Evolutionary conservation across 2,329 filamentous ascomycete species (phyloP).

Genomic region (Talaromyces funiculosus): DNA sequence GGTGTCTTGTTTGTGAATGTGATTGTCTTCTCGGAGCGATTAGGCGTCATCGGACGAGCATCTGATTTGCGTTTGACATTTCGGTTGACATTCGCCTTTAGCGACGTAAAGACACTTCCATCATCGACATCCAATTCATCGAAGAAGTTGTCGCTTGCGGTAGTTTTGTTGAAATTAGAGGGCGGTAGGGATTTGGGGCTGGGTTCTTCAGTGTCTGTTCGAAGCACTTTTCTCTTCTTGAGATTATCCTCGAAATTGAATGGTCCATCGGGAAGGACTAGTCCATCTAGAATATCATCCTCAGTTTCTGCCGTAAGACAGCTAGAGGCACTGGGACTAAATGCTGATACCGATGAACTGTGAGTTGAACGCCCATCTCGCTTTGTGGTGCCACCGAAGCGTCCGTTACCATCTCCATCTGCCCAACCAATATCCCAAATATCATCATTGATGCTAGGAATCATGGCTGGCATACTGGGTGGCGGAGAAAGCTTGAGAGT

Average conservation of each 20-base stretch:
- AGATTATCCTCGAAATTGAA: conserved; percentile 77
- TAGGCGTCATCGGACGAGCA: conserved; percentile 57
- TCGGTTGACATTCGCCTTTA: conserved; percentile 77
- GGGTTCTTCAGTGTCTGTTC: conserved; percentile 28
- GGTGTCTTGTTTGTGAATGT: conserved; percentile 82
- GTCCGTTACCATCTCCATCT: conserved; percentile 85
- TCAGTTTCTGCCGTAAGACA: conserved; percentile 89
- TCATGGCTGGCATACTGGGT: conserved; percentile 55
- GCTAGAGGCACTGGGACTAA: conserved; percentile 89
- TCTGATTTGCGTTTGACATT: conserved; percentile 83
- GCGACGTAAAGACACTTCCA: conserved; percentile 72
- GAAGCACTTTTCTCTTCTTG: conserved; percentile 59
- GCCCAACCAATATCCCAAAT: conserved; percentile 82
- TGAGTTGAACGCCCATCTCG: conserved; percentile 73
- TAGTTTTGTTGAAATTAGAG: conserved; percentile 16
- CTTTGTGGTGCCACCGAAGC: conserved; percentile 81
- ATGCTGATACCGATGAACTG: conserved; percentile 79
- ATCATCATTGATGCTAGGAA: conserved; percentile 57
- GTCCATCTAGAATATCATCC: conserved; percentile 84
- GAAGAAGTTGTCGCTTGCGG: conserved; percentile 67
- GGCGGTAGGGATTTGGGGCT: conserved; percentile 19
- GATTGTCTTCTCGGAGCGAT: conserved; percentile 70
- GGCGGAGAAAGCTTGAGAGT: conserved; percentile 56
- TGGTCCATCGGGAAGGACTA: conserved; percentile 76
- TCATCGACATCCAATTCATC: conserved; percentile 81